Evolutionary conservation across 129 eudicot species (phyloP), one percentile per base, ranked within the genome.

Genomic region (Centaurea solstitialis): DNA sequence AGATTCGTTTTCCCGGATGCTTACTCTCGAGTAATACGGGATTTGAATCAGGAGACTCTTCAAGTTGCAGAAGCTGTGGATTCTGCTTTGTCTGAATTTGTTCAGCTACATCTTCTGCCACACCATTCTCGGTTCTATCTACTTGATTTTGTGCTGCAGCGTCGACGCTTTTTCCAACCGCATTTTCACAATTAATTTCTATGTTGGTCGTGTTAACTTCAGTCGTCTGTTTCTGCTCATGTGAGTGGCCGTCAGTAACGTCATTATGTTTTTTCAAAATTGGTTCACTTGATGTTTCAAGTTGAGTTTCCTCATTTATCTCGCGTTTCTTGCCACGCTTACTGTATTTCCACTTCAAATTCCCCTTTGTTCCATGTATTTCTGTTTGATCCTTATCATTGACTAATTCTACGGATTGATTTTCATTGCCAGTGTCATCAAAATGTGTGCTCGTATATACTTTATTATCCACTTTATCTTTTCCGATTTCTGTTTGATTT

Each of bases 241-340:
- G 20, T 1, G 73, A 28, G 66, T 70, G 72, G 59, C 68, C 39
- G 1, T 37, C 80, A 75, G 68, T 74, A 37, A 20, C 62, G 50
- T 74, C 62, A 26, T 75, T 57, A 35, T 81, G 45, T 82, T 75
- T 68, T 64, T 64, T 66, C 79, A 73, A 73, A 40, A 43, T 61
- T 26, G 35, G 74, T 43, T 80, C 73, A 73, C 43, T 47, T 66
- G 45, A 67, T 41, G 28, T 38, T 40, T 57, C 72, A 80, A 70
- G 59, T 74, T 74, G 50, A 45, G 20, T 65, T 7, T 53, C 68
- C 70, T 74, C 71, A 13, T 26, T 64, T 61, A 76, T 76, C 72
- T 13, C 21, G 11, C 15, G 23, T 62, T 77, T 83, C 78, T 70
- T 82, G 13, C n/a, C 35, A 20, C 86, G 68, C 67, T 70, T 82